These are phyloP conservation scores for Sclerospora graminicola DNA, from an alignment of 352 stramenopile genomes.

Conservation along the genomic window DNA sequence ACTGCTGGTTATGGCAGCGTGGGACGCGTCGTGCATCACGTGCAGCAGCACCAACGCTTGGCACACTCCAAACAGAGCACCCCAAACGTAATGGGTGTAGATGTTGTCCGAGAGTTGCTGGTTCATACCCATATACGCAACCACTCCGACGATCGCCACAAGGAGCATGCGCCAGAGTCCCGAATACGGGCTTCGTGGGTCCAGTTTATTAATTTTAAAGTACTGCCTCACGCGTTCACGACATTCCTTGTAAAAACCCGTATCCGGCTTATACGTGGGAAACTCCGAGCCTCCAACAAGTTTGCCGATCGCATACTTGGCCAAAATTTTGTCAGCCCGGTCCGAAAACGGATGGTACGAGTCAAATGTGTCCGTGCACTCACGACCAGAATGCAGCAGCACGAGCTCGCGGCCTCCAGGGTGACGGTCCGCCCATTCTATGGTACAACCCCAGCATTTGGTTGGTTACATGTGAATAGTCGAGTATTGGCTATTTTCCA, in stretches of 20 bases:
- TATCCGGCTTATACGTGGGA: constrained; percentile 84
- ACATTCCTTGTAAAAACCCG: constrained; percentile 87
- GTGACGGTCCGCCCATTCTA: constrained; percentile 73
- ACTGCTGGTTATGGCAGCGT: constrained; percentile 82
- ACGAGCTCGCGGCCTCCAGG: constrained; percentile 76
- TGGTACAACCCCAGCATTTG: too few species aligned
- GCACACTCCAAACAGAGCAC: constrained; percentile 78
- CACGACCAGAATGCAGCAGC: constrained; percentile 64
- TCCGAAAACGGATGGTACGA: constrained; percentile 88
- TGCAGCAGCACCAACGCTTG: constrained; percentile 87
- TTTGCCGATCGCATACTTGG: constrained; percentile 80
- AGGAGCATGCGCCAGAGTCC: constrained; percentile 84
- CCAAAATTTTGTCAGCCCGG: constrained; percentile 69
- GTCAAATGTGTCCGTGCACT: constrained; percentile 85
- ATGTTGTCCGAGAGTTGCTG: constrained; percentile 39
- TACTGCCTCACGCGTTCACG: constrained; percentile 77
- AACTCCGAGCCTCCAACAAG: constrained; percentile 79
- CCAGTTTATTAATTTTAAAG: constrained; percentile 84
- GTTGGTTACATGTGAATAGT: too few species aligned
- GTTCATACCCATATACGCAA: constrained; percentile 77
- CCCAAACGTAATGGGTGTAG: constrained; percentile 58
- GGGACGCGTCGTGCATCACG: constrained; percentile 90
- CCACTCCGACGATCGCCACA: constrained; percentile 52
- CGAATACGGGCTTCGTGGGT: constrained; percentile 72
- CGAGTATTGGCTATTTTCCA: too few species aligned